phyloP scores from a whole-genome alignment of 495 filamentous ascomycete genomes.

The Letharia lupina region DNA sequence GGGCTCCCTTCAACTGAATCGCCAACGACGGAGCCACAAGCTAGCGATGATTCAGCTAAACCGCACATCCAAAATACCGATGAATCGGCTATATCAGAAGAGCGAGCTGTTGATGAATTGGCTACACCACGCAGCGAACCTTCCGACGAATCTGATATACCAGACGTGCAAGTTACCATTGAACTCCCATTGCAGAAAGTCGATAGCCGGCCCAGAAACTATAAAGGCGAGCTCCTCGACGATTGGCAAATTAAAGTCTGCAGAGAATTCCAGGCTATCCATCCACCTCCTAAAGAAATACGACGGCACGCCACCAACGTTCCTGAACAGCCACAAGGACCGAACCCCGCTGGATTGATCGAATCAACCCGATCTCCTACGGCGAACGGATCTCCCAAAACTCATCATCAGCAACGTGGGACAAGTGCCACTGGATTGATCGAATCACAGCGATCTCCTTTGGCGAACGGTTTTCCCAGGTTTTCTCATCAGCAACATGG shows the following conservation, averaged over 20 bases:
- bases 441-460: not conserved
- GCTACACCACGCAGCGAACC: constrained; percentile 1
- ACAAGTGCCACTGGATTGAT: not conserved
- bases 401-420: not conserved
- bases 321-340: not conserved
- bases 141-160: not conserved
- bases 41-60: not conserved
- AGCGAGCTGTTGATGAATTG: not conserved
- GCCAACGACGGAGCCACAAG: not conserved
- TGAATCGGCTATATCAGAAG: not conserved
- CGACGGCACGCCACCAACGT: not conserved
- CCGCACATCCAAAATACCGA: not conserved
- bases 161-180: not conserved
- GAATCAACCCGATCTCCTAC: not conserved
- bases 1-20: not conserved
- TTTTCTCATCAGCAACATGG: not conserved
- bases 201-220: not conserved
- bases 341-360: not conserved
- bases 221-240: not conserved
- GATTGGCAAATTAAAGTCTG: not conserved
- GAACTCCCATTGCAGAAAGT: not conserved
- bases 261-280: not conserved
- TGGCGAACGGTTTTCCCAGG: not conserved
- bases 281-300: not conserved
- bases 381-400: not conserved